Conservation (phyloP, 768 basidiomycete genomes). For the Russula foetens region DNA sequence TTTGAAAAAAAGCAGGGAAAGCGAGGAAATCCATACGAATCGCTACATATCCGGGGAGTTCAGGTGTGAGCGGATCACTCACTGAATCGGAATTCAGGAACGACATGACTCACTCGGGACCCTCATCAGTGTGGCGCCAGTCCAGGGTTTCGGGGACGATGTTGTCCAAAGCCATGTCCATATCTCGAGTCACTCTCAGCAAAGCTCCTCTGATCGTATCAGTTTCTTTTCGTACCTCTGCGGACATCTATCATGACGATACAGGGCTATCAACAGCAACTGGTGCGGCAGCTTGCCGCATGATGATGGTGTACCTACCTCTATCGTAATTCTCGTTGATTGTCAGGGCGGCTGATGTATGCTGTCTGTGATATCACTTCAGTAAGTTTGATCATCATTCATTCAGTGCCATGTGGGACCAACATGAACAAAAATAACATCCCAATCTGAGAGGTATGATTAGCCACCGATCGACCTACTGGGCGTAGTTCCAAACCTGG, state of each 20-base stretch:
- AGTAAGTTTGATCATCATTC: neutral
- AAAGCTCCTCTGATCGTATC: slow-evolving; percentile 24
- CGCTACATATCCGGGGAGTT: neutral
- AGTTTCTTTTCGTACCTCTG: slow-evolving; percentile 27
- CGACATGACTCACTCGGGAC: slow-evolving; percentile 60
- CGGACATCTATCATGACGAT: slow-evolving; percentile 32
- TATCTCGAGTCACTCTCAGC: slow-evolving; percentile 43
- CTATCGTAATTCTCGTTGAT: slow-evolving; percentile 87
- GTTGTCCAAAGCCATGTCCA: slow-evolving; percentile 89
- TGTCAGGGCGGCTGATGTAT: slow-evolving; percentile 72
- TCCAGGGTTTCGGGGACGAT: slow-evolving; percentile 78
- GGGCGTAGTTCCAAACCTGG: slow-evolving; percentile 36
- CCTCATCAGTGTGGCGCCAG: slow-evolving; percentile 89
- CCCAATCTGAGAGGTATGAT: slow-evolving; percentile 45
- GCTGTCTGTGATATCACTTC: slow-evolving; percentile 37
- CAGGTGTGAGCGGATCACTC: neutral
- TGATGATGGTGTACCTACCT: slow-evolving; percentile 35
- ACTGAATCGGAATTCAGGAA: neutral
- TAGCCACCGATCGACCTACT: neutral
- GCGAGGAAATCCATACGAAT: slow-evolving; percentile 5
- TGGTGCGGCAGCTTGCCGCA: neutral
- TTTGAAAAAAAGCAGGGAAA: neutral
- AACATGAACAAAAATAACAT: slow-evolving; percentile 88
- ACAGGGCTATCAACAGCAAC: neutral
- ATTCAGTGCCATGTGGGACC: slow-evolving; percentile 22